Evolutionary conservation across 306 rosid genomes (phyloP), one percentile per base, ranked within the genome.

Genomic region (Vicia sativa): DNA sequence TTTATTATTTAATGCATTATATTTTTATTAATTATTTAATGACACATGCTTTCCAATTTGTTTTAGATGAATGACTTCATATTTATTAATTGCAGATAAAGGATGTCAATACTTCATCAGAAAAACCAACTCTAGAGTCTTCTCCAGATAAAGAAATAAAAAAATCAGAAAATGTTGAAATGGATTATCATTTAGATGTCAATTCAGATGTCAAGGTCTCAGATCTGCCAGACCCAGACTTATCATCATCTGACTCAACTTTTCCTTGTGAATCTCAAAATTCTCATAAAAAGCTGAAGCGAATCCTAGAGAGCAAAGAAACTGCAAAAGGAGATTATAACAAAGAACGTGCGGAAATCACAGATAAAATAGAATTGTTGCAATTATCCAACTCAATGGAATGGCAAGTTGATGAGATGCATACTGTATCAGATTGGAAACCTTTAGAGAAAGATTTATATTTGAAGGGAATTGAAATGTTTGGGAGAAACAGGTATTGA

Each of bases 381-480:
- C 76, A 43, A 7, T 67, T 70, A 21, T 64, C 87, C 62, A 39
- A 74, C 50, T 75, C 84, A 61, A 67, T 68, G 74, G 74, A 41
- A 39, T 57, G 38, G 21, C 71, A 76, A 58, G 71, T 68, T 64
- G 65, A 80, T 59, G 74, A 62, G 69, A 54, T 56, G 69, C 63
- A 39, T 26, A 71, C 68, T 53, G 64, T 57, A 37, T 69, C 82
- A 26, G 78, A 77, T 39, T 92, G 96, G 98, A 84, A 79, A 74
- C 83, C 80, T 58, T 65, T 87, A 52, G 98, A 92, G 78, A 89
- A 83, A 68, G 96, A 92, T 19, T 68, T 89, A 16, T 87, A 81
- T 78, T 58, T 79, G 78, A 87, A 89, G 79, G 98, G 98, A 63
- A 52, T 87, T 41, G 93, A 87, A 83, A 86, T 92, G 72, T 92